Conservation (phyloP, 73 alveolate species). For the Symbiodinium natans region DNA sequence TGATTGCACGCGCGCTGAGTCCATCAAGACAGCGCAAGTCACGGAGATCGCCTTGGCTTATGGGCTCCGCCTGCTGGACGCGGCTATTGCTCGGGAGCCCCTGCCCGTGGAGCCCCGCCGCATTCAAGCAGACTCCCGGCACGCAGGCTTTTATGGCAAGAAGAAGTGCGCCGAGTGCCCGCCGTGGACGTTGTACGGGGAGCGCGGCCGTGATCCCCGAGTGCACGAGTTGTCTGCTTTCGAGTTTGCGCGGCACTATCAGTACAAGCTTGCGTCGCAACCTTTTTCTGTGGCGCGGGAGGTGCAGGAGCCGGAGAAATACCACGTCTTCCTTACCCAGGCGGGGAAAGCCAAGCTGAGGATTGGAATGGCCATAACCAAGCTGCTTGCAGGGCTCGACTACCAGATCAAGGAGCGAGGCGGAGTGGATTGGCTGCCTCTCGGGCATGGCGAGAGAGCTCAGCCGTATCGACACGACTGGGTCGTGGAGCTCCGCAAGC, state of each 20-base stretch:
- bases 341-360: not conserved
- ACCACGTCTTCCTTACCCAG: conserved; percentile 5
- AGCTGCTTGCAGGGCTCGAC: not conserved
- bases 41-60: conserved; percentile 5
- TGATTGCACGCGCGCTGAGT: too few relatives aligned
- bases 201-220: not conserved
- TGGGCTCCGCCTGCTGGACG: not conserved
- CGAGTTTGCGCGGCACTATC: conserved; percentile 35
- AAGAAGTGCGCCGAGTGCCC: not conserved
- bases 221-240: not conserved
- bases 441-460: conserved; percentile 7
- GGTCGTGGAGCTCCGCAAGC: not conserved
- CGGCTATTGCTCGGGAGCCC: not conserved
- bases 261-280: not conserved
- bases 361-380: not conserved
- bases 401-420: not conserved
- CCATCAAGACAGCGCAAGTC: conserved; percentile 8
- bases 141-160: too few relatives aligned
- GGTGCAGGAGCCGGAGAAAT: not conserved
- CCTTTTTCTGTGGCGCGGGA: not conserved
- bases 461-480: conserved; percentile 23
- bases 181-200: too few relatives aligned
- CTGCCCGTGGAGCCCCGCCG: not conserved
- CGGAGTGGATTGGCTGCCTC: not conserved
- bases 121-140: not conserved